Evolutionary conservation across 2,329 filamentous ascomycete genomes (phyloP), one percentile per base, ranked within the genome.

Genomic region (Venturiaceae sp.): DNA sequence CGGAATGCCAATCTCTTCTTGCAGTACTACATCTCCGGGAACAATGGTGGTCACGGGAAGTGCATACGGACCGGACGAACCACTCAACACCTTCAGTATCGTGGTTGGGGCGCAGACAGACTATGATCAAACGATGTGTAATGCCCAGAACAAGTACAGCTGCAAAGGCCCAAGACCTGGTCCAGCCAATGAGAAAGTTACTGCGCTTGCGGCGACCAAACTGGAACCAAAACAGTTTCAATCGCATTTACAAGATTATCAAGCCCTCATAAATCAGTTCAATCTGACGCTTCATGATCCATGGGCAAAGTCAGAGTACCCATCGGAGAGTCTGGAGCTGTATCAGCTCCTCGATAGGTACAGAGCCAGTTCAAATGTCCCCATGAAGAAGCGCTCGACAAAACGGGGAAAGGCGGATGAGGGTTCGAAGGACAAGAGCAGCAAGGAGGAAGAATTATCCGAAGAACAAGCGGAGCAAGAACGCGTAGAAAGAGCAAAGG

Each of bases 51-150:
- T 69, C 16, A 58, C 57, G 13, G 57, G 57, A 19, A 56, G 34
- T 34, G 57, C 65, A 6, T 61, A 70, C 1, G 55, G 55, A 16
- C 59, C 53, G 26, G 62, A 52, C 23, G 39, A 47, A 21, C 39
- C 39, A 4, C 62, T 68, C 5, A 66, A 60, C 2, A 65, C 62
- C 9, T 44, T 74, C 9, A 69, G 70, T 7, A 62, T 82, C 6
- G 68, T 81, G 0, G 64, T 81, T 16, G 72, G 73, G 1, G 71
- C 71, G 2, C 70, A 65, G 2, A 80, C 79, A 1, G 72, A 82
- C 59, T 83, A 79, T 57, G 77, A 82, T 53, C 68, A 76, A 57
- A 75, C 69, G 3, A 75, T 77, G 34, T 80, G 81, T 1, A 79
- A 74, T 52, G 66, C 70, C 0, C 69, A 68, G 16, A 64, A 64